Base-by-base conservation (phyloP, 805 yeast genomes). In the Starmerella lactis-condensi region DNA sequence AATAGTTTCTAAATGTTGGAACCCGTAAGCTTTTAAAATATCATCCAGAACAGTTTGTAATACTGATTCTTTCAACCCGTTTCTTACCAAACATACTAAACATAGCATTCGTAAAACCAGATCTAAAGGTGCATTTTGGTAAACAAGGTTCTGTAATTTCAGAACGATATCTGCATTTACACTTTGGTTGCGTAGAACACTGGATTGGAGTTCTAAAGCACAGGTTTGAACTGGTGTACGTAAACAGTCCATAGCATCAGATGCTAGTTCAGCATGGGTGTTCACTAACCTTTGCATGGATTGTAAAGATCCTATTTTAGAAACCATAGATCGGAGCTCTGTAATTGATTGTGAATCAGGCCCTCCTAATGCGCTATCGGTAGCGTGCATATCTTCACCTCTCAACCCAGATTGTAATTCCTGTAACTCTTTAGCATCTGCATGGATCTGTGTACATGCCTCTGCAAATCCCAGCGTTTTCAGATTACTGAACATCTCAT, bases 241-340 rank as follows among this genome's bases (percentile, higher is more conserved):
- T 12, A 72, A 67, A 22, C 56, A 52, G 9, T 56, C 47, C 44
- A 78, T 54, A 1, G 78, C 60, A 20, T 56, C 57, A 43, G 79
- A 89, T 7, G 85, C 75, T n/a, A 82, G 51, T 4, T 54, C 54
- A 0, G 93, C 78, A 48, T 79, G 93, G 34, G 67, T 65, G 39
- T 75, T 67, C 18, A 89, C 64, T 41, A 68, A 57, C 24, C 64
- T 70, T 50, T 82, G 92, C 29, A 67, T 62, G 6, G 61, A 56
- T 35, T 81, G 83, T 29, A 85, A 52, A 10, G 61, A 62, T 6
- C 75, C 72, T 20, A 85, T 57, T 27, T 69, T 72, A 13, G 68
- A 67, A 6, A 85, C 93, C 43, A 83, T 69, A 29, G 60, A 54
- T 46, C 72, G 72, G 41, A 83, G 75, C 42, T 75, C 75, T 4